Conservation (phyloP, 2,329 filamentous ascomycete species). For the Sphaceloma murrayae region DNA sequence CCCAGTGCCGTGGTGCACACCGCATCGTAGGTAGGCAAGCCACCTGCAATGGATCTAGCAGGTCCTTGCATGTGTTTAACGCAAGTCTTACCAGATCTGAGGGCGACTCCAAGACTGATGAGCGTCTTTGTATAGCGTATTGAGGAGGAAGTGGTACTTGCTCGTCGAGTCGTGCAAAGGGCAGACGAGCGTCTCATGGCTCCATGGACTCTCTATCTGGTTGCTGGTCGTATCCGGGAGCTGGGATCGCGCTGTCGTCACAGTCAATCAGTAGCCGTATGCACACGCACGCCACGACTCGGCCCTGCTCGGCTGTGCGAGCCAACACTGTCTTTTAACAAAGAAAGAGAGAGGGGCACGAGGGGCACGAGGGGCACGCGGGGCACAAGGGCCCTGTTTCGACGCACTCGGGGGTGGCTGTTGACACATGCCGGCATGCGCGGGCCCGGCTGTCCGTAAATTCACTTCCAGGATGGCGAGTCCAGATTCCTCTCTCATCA, state of each 20-base stretch:
- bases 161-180: too few species aligned
- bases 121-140: too few species aligned
- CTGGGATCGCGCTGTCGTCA: background rate
- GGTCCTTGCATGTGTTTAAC: constrained; percentile 4
- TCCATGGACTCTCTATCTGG: too few species aligned
- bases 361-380: too few species aligned
- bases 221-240: background rate
- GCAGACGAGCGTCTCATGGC: too few species aligned
- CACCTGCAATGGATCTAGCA: constrained; percentile 5
- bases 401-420: too few species aligned
- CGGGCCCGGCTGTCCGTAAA: constrained; percentile 7
- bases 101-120: too few species aligned
- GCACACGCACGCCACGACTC: background rate
- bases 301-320: constrained; percentile 3
- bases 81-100: background rate
- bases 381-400: too few species aligned
- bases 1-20: constrained; percentile 4
- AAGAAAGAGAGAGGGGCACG: too few species aligned
- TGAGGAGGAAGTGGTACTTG: too few species aligned
- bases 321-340: background rate
- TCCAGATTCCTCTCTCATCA: background rate
- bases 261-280: background rate
- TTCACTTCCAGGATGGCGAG: background rate
- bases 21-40: background rate
- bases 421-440: background rate